Evolutionary conservation across 2,329 filamentous ascomycete species (phyloP).

Genomic region (Venturia effusa): DNA sequence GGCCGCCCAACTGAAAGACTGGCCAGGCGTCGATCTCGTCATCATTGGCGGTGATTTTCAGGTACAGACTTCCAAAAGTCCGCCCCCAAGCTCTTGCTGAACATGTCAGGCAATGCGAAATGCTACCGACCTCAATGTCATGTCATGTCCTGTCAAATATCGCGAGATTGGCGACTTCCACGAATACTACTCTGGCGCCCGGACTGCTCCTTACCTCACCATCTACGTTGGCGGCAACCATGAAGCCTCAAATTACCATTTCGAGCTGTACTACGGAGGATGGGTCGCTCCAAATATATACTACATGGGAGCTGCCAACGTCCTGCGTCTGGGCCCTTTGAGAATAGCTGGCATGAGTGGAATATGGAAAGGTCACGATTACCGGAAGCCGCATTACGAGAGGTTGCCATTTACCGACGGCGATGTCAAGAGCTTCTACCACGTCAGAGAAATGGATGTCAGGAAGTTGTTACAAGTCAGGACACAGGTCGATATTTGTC

Average conservation of each 20-base stretch:
- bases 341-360: slow-evolving; percentile 85
- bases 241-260: slow-evolving; percentile 81
- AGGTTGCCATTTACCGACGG: slow-evolving; percentile 70
- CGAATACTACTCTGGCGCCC: slow-evolving; percentile 76
- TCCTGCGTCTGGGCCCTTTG: slow-evolving; percentile 71
- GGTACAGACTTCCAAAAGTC: slow-evolving; percentile 31
- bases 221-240: slow-evolving; percentile 93
- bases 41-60: slow-evolving; percentile 97
- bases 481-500: slow-evolving; percentile 80
- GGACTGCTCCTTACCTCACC: slow-evolving; percentile 74
- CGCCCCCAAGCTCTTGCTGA: slow-evolving; percentile 10
- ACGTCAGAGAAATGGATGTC: slow-evolving; percentile 81
- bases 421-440: slow-evolving; percentile 76
- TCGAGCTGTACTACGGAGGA: slow-evolving; percentile 89
- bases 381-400: slow-evolving; percentile 72
- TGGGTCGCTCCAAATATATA: slow-evolving; percentile 98
- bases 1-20: slow-evolving; percentile 59
- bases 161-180: slow-evolving; percentile 85
- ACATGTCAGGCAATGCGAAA: slow-evolving; percentile 66
- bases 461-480: slow-evolving; percentile 75
- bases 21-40: slow-evolving; percentile 75
- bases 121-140: slow-evolving; percentile 72
- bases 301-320: slow-evolving; percentile 87
- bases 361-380: slow-evolving; percentile 91
- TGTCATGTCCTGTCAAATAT: slow-evolving; percentile 84